phyloP scores from a whole-genome alignment of 169 alveolate species.

The Plasmodium blacklocki region DNA sequence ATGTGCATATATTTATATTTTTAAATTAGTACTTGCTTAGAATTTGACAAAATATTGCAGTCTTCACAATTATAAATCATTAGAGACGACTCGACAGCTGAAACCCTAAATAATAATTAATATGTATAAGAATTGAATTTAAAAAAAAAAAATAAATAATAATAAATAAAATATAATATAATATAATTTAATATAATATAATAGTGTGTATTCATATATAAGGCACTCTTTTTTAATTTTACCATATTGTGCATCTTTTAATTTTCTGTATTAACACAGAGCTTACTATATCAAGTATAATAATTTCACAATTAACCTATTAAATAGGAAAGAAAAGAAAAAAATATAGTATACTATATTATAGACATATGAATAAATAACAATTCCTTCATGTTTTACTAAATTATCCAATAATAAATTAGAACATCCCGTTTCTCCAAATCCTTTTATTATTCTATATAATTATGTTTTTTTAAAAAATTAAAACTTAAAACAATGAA shows the following conservation, averaged over 20 bases:
- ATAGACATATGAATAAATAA: not conserved
- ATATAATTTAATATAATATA: not conserved
- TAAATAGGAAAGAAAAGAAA: not conserved
- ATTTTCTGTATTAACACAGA: conserved; percentile 69
- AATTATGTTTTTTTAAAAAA: not conserved
- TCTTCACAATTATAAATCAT: conserved; percentile 48
- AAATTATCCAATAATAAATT: conserved; percentile 49
- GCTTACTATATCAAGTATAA: conserved; percentile 66
- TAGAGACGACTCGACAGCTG: conserved; percentile 71
- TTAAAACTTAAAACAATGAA: not conserved
- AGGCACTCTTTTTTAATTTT: not conserved
- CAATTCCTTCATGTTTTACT: conserved; percentile 1
- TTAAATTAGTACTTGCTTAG: conserved; percentile 55
- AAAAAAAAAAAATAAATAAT: not conserved
- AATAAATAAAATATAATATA: not conserved
- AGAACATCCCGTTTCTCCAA: conserved; percentile 38
- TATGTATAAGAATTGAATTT: not conserved
- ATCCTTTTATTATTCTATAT: conserved; percentile 54
- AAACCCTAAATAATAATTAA: conserved; percentile 22
- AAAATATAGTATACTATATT: not conserved
- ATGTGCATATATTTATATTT: not conserved
- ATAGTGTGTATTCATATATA: not conserved
- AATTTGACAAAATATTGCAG: conserved; percentile 58
- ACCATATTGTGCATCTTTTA: conserved; percentile 67
- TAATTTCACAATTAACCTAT: conserved; percentile 65